A percentile compares a stretch with the other conserved stretches of the same genome.
phyloP scores from a whole-genome alignment of 192 early-diverging fungal species.

The Chytriomyces hyalinus region DNA sequence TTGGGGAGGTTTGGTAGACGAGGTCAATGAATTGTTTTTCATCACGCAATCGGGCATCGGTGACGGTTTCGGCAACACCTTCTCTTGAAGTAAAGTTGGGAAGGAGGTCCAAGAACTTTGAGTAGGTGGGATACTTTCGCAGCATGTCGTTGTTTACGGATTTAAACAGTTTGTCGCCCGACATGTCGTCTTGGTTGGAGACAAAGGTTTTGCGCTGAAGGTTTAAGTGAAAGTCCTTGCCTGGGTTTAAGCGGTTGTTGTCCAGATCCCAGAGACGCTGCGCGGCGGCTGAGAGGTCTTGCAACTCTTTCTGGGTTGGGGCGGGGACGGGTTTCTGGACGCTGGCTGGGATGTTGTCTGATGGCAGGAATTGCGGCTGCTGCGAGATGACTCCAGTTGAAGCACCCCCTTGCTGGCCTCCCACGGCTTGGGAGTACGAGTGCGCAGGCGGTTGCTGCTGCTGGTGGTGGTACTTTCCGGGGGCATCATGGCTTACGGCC shows the following conservation, averaged over 20 bases:
- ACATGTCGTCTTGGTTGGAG: slow-evolving; percentile 27
- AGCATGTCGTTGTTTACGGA: slow-evolving; percentile 18
- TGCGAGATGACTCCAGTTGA: background rate
- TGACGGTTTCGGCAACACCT: slow-evolving; percentile 33
- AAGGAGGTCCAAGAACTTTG: slow-evolving; percentile 31
- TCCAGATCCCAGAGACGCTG: slow-evolving; percentile 42
- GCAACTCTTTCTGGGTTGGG: slow-evolving; percentile 38
- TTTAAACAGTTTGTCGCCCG: slow-evolving; percentile 42
- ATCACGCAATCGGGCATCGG: slow-evolving; percentile 26
- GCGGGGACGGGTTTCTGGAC: background rate
- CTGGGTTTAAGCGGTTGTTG: slow-evolving; percentile 39
- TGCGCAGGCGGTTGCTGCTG: background rate
- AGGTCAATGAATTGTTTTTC: slow-evolving; percentile 36
- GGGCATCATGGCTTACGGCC: background rate
- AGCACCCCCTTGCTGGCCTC: background rate
- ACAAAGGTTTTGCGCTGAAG: slow-evolving; percentile 39
- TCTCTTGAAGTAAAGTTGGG: slow-evolving; percentile 37
- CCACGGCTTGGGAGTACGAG: background rate
- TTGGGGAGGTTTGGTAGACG: slow-evolving; percentile 30
- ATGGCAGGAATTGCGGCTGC: background rate
- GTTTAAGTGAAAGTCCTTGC: slow-evolving; percentile 40
- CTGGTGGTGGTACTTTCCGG: background rate
- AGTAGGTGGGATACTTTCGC: slow-evolving; percentile 36
- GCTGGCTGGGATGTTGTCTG: background rate
- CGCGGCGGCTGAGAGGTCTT: slow-evolving; percentile 24